phyloP scores from a whole-genome alignment of 2,329 filamentous ascomycete genomes.

The Triangularia setosa region DNA sequence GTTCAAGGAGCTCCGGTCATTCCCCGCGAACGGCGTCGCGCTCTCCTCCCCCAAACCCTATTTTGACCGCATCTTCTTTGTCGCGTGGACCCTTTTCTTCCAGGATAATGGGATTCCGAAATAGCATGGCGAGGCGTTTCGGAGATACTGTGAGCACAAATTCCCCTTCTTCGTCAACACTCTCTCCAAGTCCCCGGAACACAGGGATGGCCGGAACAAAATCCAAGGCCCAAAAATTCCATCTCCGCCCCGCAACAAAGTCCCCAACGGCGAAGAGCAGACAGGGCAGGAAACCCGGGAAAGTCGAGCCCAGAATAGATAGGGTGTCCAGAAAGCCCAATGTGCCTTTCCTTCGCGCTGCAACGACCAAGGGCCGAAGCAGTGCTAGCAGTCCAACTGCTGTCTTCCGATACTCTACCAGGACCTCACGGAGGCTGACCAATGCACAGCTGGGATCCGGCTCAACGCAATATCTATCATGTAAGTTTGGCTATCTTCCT shows the following conservation, averaged over 20 bases:
- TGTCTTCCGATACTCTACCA: slow-evolving; percentile 1
- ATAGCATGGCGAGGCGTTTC: slow-evolving; percentile 25
- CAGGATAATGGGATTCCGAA: slow-evolving; percentile 24
- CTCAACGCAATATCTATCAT: slow-evolving; percentile 42
- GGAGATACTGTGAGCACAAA: slow-evolving; percentile 25
- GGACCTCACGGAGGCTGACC: slow-evolving; percentile 6
- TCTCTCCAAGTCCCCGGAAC: background rate
- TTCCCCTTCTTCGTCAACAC: background rate
- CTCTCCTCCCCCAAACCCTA: background rate
- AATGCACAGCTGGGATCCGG: slow-evolving; percentile 27
- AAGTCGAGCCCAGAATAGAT: background rate
- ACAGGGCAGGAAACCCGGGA: background rate
- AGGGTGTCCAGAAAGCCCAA: background rate
- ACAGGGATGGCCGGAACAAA: background rate
- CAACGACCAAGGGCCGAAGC: background rate
- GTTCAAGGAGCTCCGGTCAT: background rate
- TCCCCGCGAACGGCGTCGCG: background rate
- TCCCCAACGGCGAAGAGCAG: background rate
- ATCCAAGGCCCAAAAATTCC: background rate
- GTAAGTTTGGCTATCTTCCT: slow-evolving; percentile 32
- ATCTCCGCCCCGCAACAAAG: background rate
- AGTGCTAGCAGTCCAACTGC: background rate
- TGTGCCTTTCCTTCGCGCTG: background rate
- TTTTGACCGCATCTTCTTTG: background rate
- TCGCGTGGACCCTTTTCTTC: background rate